A percentile compares a stretch with the other conserved stretches of the same genome.
Conservation (phyloP, 2,329 filamentous ascomycete species). For the Harringtonia lauricola region DNA sequence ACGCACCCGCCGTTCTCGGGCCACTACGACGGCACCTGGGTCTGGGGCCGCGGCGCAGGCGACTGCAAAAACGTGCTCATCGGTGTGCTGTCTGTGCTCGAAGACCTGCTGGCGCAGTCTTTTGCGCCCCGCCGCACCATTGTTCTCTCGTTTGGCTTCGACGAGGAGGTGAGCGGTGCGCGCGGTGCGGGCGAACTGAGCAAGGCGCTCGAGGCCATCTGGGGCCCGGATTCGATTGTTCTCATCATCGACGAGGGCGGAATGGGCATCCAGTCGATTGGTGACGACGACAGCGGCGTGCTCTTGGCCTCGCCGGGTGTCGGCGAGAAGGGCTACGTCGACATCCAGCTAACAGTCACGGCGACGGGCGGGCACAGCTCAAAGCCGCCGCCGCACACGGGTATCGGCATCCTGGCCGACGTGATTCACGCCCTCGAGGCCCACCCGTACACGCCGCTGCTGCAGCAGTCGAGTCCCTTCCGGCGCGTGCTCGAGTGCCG, state of each 20-base stretch:
- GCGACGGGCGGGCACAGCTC: slow-evolving; percentile 49
- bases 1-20: slow-evolving; percentile 48
- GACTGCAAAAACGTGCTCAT: slow-evolving; percentile 53
- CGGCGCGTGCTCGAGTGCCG: slow-evolving; percentile 32
- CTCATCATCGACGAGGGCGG: slow-evolving; percentile 48
- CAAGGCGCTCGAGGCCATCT: slow-evolving; percentile 30
- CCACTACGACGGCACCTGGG: slow-evolving; percentile 40
- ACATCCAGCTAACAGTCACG: slow-evolving; percentile 42
- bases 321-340: slow-evolving; percentile 48
- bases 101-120: slow-evolving; percentile 36
- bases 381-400: slow-evolving; percentile 40
- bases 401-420: slow-evolving; percentile 38
- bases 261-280: slow-evolving; percentile 29
- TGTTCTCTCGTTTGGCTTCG: slow-evolving; percentile 49
- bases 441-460: slow-evolving; percentile 25
- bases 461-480: slow-evolving; percentile 16
- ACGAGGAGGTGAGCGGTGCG: slow-evolving; percentile 45
- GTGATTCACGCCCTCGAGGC: slow-evolving; percentile 33
- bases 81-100: slow-evolving; percentile 41
- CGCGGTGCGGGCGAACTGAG: slow-evolving; percentile 38
- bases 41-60: slow-evolving; percentile 49
- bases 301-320: slow-evolving; percentile 44
- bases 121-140: slow-evolving; percentile 44
- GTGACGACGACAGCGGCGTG: slow-evolving; percentile 19
- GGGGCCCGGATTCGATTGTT: slow-evolving; percentile 40